These are phyloP conservation scores for Mycena pura DNA, from an alignment of 768 basidiomycete species.

Conservation along the genomic window DNA sequence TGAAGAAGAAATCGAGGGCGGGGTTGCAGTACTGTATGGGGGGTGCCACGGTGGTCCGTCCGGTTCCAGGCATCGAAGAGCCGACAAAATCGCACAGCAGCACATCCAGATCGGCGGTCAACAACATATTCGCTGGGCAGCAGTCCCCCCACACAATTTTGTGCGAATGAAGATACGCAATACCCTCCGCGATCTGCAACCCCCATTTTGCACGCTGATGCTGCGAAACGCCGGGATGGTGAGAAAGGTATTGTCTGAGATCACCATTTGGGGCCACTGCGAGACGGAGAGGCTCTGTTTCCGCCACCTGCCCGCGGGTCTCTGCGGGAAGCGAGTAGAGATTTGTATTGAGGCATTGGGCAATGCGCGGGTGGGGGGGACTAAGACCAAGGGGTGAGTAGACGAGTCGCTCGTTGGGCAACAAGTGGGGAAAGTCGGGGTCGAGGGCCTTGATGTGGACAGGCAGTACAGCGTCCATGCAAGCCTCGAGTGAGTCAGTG, in stretches of 20 bases:
- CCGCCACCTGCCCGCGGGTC: background rate
- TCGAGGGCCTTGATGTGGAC: background rate
- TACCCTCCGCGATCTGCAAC: constrained; percentile 10
- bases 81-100: constrained; percentile 12
- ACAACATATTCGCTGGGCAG: constrained; percentile 1
- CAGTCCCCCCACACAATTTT: constrained; percentile 7
- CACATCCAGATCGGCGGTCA: background rate
- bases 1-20: background rate
- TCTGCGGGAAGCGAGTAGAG: background rate
- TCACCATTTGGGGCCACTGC: background rate
- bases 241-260: background rate
- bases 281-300: background rate
- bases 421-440: too few species aligned
- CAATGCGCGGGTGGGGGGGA: constrained; percentile 2
- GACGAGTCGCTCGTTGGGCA: background rate
- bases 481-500: too few species aligned
- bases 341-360: background rate
- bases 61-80: background rate
- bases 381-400: background rate
- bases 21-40: background rate
- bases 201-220: constrained; percentile 2
- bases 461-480: too few species aligned
- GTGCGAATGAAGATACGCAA: background rate
- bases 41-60: background rate
- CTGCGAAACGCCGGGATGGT: background rate